Evolutionary conservation across 2,329 filamentous ascomycete species (phyloP).

Genomic region (Pseudogymnoascus sp.): DNA sequence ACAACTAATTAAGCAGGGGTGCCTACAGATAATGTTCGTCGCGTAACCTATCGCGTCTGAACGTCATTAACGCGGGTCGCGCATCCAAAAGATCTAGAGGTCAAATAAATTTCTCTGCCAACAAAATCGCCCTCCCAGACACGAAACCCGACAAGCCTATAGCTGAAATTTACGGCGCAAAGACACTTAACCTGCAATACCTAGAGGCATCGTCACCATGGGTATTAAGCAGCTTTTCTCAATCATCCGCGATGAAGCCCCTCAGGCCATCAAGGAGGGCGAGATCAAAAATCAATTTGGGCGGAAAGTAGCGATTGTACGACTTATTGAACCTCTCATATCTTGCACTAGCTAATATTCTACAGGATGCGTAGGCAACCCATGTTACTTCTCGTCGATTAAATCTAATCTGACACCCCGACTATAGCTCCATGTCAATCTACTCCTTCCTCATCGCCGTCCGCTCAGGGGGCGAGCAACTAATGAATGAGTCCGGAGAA

Average conservation of each 20-base stretch:
- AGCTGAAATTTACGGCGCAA: not conserved
- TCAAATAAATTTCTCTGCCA: not conserved
- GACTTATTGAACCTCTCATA: slow-evolving; percentile 30
- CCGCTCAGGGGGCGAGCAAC: slow-evolving; percentile 90
- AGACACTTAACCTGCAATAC: not conserved
- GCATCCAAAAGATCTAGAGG: not conserved
- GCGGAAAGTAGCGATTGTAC: slow-evolving; percentile 92
- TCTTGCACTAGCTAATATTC: slow-evolving; percentile 15
- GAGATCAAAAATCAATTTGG: slow-evolving; percentile 99
- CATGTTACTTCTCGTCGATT: slow-evolving; percentile 14
- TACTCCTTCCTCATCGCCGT: slow-evolving; percentile 98
- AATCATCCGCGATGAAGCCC: slow-evolving; percentile 85
- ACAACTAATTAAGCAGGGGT: slow-evolving; percentile 6
- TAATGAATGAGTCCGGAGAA: slow-evolving; percentile 90
- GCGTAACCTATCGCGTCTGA: not conserved
- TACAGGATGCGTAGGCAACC: slow-evolving; percentile 49
- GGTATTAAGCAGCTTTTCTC: slow-evolving; percentile 68
- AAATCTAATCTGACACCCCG: slow-evolving; percentile 8
- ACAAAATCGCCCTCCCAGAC: not conserved
- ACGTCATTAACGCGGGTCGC: slow-evolving; percentile 7
- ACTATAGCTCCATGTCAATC: slow-evolving; percentile 82
- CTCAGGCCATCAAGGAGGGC: slow-evolving; percentile 90
- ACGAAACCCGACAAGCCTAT: not conserved
- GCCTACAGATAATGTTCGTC: not conserved
- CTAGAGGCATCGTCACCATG: slow-evolving; percentile 35